Evolutionary conservation across 306 rosid genomes (phyloP).

Genomic region (Malus orientalis): DNA sequence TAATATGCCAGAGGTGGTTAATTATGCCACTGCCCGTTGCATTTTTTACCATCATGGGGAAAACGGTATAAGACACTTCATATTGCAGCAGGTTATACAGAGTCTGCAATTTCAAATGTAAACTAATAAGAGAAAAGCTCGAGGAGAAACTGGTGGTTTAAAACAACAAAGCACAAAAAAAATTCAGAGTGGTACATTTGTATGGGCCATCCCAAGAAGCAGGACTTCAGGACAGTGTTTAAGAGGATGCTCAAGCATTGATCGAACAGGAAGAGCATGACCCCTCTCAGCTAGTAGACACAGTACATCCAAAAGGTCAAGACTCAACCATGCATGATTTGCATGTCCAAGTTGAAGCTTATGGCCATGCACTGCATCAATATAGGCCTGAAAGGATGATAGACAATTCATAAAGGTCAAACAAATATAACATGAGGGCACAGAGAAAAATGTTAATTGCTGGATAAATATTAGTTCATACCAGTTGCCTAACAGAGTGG

Average conservation of each 20-base stretch:
- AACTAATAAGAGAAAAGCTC: constrained; percentile 12
- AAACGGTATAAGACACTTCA: constrained; percentile 62
- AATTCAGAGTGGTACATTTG: constrained; percentile 44
- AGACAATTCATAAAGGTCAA: not conserved
- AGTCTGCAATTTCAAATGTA: constrained; percentile 54
- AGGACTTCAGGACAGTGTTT: constrained; percentile 84
- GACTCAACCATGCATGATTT: constrained; percentile 90
- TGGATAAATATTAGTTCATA: constrained; percentile 26
- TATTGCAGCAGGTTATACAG: constrained; percentile 79
- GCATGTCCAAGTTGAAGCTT: constrained; percentile 73
- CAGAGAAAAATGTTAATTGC: not conserved
- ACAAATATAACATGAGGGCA: not conserved
- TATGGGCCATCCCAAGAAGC: constrained; percentile 84
- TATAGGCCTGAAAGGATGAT: constrained; percentile 45
- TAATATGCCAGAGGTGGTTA: constrained; percentile 76
- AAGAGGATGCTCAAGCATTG: constrained; percentile 76
- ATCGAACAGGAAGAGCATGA: constrained; percentile 73
- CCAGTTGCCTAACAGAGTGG: constrained; percentile 79
- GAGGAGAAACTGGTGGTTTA: not conserved
- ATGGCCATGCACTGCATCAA: constrained; percentile 64
- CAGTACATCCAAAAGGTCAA: constrained; percentile 70
- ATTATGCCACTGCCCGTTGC: constrained; percentile 49
- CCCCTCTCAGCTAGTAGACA: constrained; percentile 95
- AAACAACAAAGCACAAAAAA: not conserved
- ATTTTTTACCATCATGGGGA: constrained; percentile 61